Evolutionary conservation across 2,329 filamentous ascomycete species (phyloP), one percentile per base, ranked within the genome.

Genomic region (Epichloe bromicola): DNA sequence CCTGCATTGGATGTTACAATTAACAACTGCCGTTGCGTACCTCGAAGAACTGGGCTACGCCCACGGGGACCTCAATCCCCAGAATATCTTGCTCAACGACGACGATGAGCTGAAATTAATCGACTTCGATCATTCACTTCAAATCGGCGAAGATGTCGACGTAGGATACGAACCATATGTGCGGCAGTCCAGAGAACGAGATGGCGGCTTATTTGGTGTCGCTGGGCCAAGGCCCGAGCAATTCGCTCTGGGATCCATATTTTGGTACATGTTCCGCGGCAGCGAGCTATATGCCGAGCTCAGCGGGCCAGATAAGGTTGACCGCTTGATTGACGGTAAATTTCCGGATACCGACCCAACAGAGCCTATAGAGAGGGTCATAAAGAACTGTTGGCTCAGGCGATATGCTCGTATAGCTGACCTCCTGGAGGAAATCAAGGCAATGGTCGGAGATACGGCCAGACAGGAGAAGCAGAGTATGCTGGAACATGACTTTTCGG

Each of bases 81-180:
- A 54, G n/a, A 57, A 59, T 15, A 51, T 59, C n/a, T 30, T 59
- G 12, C 8, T 57, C 26, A 51, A 53, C 40, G 46, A 33, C 26
- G 7, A 55, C 38, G 54, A 59, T 49, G 19, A 57, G 41, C 37
- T 56, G 17, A 54, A 50, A 37, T 48, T 57, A 3, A 55, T 57
- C 33, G 56, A 59, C 36, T 59, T 59, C 49, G 53, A 58, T 48
- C 51, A 59, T 34, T 48, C 53, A 3, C 41, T 36, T 2, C 38
- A 41, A 36, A 30, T 53, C 20, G 54, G 55, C 12, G 40, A 50
- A 5, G 23, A 37, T 3, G 48, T 58, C 12, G 46, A 59, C 36
- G 53, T 58, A 33, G 56, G 56, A 47, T 55, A 57, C 46, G 52
- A 58, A 38, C 57, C 57, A 8, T 58, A 57, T 26, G 55, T 59